Percentiles rank a stretch among this genome's conserved stretches.
Conservation (phyloP, 2,329 filamentous ascomycete genomes). For the Dothideomycetes sp. region DNA sequence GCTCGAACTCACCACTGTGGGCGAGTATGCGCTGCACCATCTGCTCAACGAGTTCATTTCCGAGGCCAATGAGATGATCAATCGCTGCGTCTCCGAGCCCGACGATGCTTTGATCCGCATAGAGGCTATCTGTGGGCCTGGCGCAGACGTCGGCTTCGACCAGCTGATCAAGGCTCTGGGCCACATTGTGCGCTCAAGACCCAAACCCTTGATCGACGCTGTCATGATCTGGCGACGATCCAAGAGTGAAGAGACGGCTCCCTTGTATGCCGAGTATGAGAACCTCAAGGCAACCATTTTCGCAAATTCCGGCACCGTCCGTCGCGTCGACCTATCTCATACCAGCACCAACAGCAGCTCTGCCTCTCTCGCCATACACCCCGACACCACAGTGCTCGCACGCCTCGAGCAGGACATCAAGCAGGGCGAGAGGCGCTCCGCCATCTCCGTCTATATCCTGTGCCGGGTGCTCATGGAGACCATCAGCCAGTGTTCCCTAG, state of each 20-base stretch:
- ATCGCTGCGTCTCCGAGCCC: constrained; percentile 69
- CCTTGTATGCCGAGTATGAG: constrained; percentile 19
- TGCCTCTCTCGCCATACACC: constrained; percentile 5
- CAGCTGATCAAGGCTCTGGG: constrained; percentile 88
- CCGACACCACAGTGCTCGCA: constrained; percentile 9
- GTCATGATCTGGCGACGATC: constrained; percentile 98
- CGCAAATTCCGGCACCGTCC: constrained; percentile 5
- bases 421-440: constrained; percentile 65
- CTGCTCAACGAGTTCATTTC: constrained; percentile 95
- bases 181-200: constrained; percentile 87
- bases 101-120: constrained; percentile 74
- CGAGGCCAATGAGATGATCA: constrained; percentile 93
- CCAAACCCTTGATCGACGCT: constrained; percentile 88
- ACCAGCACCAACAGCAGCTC: constrained; percentile 9
- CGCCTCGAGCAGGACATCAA: constrained; percentile 19
- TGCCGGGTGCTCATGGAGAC: constrained; percentile 91
- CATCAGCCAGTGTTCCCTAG: constrained; percentile 76
- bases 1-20: constrained; percentile 82
- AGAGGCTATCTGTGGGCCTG: constrained; percentile 81
- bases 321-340: constrained; percentile 9
- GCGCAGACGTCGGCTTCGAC: constrained; percentile 80
- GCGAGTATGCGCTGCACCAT: constrained; percentile 93
- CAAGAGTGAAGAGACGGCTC: constrained; percentile 73
- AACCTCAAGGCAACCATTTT: background rate
- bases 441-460: constrained; percentile 89